Base-by-base conservation (phyloP, 2,329 filamentous ascomycete genomes). In the Tolypocladium tundrense region DNA sequence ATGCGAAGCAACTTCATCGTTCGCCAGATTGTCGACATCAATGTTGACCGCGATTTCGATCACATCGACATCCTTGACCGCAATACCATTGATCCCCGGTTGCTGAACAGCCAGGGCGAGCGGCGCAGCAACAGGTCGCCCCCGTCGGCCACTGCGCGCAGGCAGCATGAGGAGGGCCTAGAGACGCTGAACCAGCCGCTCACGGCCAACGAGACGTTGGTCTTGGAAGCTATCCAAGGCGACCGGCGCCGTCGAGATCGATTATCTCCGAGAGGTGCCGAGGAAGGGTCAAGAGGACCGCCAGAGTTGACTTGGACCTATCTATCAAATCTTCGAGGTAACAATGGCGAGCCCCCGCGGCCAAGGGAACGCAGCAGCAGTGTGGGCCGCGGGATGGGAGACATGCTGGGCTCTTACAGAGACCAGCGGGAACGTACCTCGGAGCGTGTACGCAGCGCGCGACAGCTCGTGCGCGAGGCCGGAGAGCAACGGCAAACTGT, bases 1-100 rank as follows among this genome's bases (percentile, higher is more conserved):
- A 74, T 90, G 54, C 81, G 89, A 37, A 82, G 78, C 63, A 83
- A 86, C 27, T 85, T 90, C 61, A 76, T 80, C 53, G 79, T 83
- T 55, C 84, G 86, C 52, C 90, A 94, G 68, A 80, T 88, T 39
- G 76, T 94, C 37, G 75, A 81, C 35, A 77, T 93, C 48, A 81
- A 86, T 63, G 76, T 77, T 16, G 78, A 83, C 56, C 78, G 81
- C 33, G 78, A 78, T 4, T 80, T 85, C 54, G 77, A 84, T 57
- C 80, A 80, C 59, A 68, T 87, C 21, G 74, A 77, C 51, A 77
- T 87, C 14, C 77, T 80, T 9, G 83, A 87, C 58, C 77, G 77
- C 33, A 77, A 73, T 56, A 77, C 77, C 0, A 80, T 83, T 59
- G 81, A 84, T 53, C 76, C 81, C 51, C 73, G 78, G 57, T 72